Evolutionary conservation across 2,329 filamentous ascomycete genomes (phyloP), one percentile per base, ranked within the genome.

Genomic region (Lachnellula occidentalis): DNA sequence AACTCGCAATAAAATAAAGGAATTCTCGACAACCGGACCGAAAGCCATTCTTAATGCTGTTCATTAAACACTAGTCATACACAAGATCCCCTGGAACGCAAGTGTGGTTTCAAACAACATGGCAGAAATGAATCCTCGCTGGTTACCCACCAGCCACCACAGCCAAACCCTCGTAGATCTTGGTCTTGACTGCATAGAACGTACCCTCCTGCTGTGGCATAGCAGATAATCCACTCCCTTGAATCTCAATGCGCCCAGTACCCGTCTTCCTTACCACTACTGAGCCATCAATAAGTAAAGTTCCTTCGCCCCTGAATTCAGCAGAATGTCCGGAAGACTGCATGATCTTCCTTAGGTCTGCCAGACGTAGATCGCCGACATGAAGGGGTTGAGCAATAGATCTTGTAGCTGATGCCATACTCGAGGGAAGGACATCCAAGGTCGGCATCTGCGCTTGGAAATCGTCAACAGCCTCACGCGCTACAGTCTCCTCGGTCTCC

Each of bases 261-360:
- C 84, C 86, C 46, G 87, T 89, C 76, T 99, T 97, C 57, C 90
- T 79, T 45, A 99, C 91, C 4, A 91, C 88, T 6, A 97, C 92
- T 9, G 82, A 82, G 1, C 90, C 88, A 68, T 97, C 92, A 53
- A 99, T 86, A 9, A 99, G 80, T 54, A 99, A 76, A 8, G 88
- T 95, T 58, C 94, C 94, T 71, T 97, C 92, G 48, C 94, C 94
- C 48, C 90, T 81, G 71, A 97, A 96, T 70, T 96, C 94, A 1
- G 92, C 92, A 14, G 83, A 85, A 73, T 96, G 91, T 0, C 92
- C 91, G 3, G 86, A 81, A 14, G 80, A 78, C 65, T 90, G 86
- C 83, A 99, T 89, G 19, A 92, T 81, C 57, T 89, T 86, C 50
- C 94, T 81, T 55, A 99, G 76, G 69, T 97, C 92, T 0, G 92